A percentile compares a stretch with the other conserved stretches of the same genome.
These are phyloP conservation scores for Penicillium sumatraense DNA, from an alignment of 2,329 filamentous ascomycete species.

Conservation along the genomic window DNA sequence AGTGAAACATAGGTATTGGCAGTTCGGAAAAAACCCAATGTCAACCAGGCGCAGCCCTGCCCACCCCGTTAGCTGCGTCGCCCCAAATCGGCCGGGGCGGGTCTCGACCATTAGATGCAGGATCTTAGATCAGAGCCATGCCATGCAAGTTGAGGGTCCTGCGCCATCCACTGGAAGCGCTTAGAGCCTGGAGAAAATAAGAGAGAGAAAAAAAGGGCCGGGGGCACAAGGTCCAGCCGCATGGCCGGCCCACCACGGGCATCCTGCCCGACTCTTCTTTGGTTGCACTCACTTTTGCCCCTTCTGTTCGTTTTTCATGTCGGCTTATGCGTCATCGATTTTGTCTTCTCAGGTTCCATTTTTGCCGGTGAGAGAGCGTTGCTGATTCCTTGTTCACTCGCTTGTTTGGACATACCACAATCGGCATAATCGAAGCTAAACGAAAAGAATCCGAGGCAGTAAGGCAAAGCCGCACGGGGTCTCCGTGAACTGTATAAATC, in stretches of 20 bases:
- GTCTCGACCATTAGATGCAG: constrained; percentile 26
- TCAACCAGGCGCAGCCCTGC: constrained; percentile 6
- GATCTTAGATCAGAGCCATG: constrained; percentile 9
- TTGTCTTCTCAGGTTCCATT: constrained; percentile 15
- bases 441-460: constrained; percentile 10
- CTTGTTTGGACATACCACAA: constrained; percentile 2
- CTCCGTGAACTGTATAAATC: constrained; percentile 24
- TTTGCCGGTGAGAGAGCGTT: constrained; percentile 19
- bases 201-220: not conserved
- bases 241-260: constrained; percentile 27
- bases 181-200: constrained; percentile 5
- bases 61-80: constrained; percentile 1
- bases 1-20: constrained; percentile 5
- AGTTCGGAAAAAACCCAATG: constrained; percentile 6
- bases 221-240: constrained; percentile 18
- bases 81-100: constrained; percentile 22
- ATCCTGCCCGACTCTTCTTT: constrained; percentile 23
- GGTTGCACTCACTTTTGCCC: constrained; percentile 11
- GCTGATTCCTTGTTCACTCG: constrained; percentile 16
- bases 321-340: constrained; percentile 21
- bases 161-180: constrained; percentile 1
- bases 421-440: constrained; percentile 20
- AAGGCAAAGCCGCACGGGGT: constrained; percentile 17
- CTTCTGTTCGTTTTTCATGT: constrained; percentile 15
- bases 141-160: constrained; percentile 5